Percentiles rank a stretch among this genome's conserved stretches.
Conservation (phyloP, 2,329 filamentous ascomycete genomes). For the Stromatinia cepivora region DNA sequence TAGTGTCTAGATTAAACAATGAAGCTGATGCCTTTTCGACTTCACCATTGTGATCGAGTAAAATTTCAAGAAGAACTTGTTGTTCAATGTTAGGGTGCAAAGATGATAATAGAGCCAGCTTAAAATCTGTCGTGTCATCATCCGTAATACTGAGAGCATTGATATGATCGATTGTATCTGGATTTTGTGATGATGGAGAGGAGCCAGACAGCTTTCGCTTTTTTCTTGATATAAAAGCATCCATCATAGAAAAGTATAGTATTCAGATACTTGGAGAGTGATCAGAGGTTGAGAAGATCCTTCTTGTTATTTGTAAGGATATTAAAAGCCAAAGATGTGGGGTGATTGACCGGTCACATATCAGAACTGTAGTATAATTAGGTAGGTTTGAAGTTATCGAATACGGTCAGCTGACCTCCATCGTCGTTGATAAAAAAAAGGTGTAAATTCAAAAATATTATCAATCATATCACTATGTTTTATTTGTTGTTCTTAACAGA, state of each 20-base stretch:
- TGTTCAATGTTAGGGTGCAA: slow-evolving; percentile 66
- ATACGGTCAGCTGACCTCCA: too few species aligned
- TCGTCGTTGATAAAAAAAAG: too few species aligned
- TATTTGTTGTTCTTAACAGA: too few species aligned
- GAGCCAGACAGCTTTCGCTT: slow-evolving; percentile 50
- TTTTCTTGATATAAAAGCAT: slow-evolving; percentile 55
- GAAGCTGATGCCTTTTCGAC: slow-evolving; percentile 64
- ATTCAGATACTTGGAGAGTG: not conserved
- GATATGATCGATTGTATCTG: slow-evolving; percentile 27
- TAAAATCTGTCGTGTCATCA: slow-evolving; percentile 84
- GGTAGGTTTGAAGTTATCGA: too few species aligned
- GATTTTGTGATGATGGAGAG: slow-evolving; percentile 8
- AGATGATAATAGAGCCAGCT: slow-evolving; percentile 80
- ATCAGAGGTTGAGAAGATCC: not conserved
- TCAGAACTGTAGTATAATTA: too few species aligned
- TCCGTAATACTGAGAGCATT: slow-evolving; percentile 35
- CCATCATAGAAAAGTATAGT: slow-evolving; percentile 46
- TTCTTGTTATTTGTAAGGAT: not conserved
- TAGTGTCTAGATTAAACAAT: slow-evolving; percentile 45
- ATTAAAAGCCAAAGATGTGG: not conserved
- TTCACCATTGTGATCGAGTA: slow-evolving; percentile 76
- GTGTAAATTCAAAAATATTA: too few species aligned
- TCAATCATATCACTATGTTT: too few species aligned
- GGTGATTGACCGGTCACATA: too few species aligned
- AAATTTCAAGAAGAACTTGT: slow-evolving; percentile 71